Evolutionary conservation across 441 rosid species (phyloP).

Genomic region (Kokia cookei): DNA sequence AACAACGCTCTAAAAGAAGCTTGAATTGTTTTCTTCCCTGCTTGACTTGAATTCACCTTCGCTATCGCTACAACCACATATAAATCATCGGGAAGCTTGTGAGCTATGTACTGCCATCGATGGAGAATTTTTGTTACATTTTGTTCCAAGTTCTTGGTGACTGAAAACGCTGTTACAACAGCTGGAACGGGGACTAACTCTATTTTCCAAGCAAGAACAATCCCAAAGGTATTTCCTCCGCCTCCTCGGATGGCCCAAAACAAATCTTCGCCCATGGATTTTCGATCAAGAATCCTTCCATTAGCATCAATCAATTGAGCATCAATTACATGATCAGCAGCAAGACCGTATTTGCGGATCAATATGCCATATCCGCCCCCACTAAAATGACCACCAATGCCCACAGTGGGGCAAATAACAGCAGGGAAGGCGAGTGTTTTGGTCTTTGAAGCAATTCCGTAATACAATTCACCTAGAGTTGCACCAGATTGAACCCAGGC

Average conservation of each 20-base stretch:
- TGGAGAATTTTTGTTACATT: background rate
- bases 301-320: background rate
- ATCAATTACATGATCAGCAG: background rate
- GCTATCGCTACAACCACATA: background rate
- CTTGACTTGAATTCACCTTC: background rate
- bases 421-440: background rate
- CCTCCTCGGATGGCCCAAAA: slow-evolving; percentile 1
- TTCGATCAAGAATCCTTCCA: background rate
- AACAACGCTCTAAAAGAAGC: background rate
- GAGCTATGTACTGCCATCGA: slow-evolving; percentile 9
- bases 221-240: background rate
- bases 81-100: background rate
- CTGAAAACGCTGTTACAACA: background rate
- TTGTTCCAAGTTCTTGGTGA: slow-evolving; percentile 5
- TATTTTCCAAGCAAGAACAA: slow-evolving; percentile 8
- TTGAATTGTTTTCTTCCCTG: background rate
- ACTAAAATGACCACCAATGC: background rate
- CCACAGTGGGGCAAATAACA: background rate
- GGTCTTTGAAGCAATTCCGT: background rate
- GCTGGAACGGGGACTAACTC: slow-evolving; percentile 1
- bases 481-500: slow-evolving; percentile 1
- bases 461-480: background rate
- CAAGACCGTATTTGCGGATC: background rate
- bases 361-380: background rate
- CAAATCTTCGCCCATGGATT: slow-evolving; percentile 3